Base-by-base conservation (phyloP, 306 rosid species). In the Lathyrus tuberosus region DNA sequence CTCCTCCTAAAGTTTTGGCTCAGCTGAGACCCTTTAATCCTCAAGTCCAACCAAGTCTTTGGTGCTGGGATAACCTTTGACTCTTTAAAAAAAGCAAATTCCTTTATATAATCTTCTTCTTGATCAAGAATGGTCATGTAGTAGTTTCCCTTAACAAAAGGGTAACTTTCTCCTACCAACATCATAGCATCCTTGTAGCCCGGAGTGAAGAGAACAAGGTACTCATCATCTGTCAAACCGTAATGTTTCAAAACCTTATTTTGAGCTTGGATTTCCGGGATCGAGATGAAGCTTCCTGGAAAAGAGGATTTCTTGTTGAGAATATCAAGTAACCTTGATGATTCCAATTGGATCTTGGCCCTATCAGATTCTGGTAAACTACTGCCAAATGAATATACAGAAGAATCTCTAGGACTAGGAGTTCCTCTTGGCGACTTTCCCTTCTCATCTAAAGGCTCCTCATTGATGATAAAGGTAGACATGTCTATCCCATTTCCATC, bases 1-100 rank as follows among this genome's bases (percentile, higher is more conserved):
- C 91, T 92, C 83, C 90, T 89, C 75, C 96, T 78, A 42, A 90
- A 90, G 72, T 88, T 79, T 75, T 86, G 96, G 60, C 96, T 90
- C 13, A 90, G 83, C 63, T 84, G 90, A 46, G 96, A 90, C n/a
- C 95, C 96, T 5, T 84, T 90, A 67, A 88, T 90, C 86, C 91
- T 88, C 84, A 90, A 81, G 67, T 90, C 90, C 61, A 88, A 68
- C 96, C 96, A 88, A 58, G 79, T 71, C 74, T 79, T 87, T 0
- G 95, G 90, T 62, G 92, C 95, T n/a, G 37, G 4, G 10, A 83
- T 83, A 85, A 86, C 86, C 77, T 79, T 86, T 26, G 96, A 81
- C 42, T 88, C 96, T 82, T 88, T 90, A 73, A 72, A 90, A 76
- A 69, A 46, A 22, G 95, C 96, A 51, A 79, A 90, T 63, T 84